phyloP scores from a whole-genome alignment of 495 filamentous ascomycete genomes.

The Cudoniella acicularis region DNA sequence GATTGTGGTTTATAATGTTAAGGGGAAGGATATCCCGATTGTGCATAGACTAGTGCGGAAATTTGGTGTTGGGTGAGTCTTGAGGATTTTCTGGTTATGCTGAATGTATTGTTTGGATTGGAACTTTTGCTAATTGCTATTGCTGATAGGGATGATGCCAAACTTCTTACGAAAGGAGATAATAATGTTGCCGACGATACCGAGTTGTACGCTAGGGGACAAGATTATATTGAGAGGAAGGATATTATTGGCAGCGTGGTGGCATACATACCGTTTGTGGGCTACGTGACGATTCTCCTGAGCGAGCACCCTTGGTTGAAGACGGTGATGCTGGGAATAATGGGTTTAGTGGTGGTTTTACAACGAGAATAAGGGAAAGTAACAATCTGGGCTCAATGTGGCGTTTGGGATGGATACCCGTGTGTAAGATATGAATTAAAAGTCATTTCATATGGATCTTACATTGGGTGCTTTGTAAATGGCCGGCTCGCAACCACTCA shows the following conservation, averaged over 20 bases:
- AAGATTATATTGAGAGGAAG: slow-evolving; percentile 78
- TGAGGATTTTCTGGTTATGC: no score
- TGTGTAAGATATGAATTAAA: not conserved
- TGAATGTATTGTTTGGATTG: no score
- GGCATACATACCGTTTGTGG: slow-evolving; percentile 92
- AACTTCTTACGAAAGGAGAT: slow-evolving; percentile 95
- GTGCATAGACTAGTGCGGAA: slow-evolving; percentile 81
- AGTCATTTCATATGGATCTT: not conserved
- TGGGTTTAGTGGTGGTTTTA: slow-evolving; percentile 91
- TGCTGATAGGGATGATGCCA: slow-evolving; percentile 35
- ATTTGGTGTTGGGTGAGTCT: slow-evolving; percentile 55
- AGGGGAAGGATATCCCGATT: slow-evolving; percentile 90
- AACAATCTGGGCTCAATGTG: not conserved
- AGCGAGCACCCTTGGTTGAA: slow-evolving; percentile 98
- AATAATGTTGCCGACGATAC: slow-evolving; percentile 95
- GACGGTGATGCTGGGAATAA: slow-evolving; percentile 86
- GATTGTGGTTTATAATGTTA: slow-evolving; percentile 91
- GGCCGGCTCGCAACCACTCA: no score
- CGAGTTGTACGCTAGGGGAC: slow-evolving; percentile 81
- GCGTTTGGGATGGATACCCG: slow-evolving; percentile 25
- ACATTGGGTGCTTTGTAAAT: no score
- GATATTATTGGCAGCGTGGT: slow-evolving; percentile 94
- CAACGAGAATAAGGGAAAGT: slow-evolving; percentile 69
- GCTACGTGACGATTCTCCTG: slow-evolving; percentile 95
- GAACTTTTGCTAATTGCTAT: slow-evolving; percentile 11